Percentiles rank a stretch among this genome's conserved stretches.
phyloP scores from a whole-genome alignment of 345 rosid genomes.

The Populus alba region DNA sequence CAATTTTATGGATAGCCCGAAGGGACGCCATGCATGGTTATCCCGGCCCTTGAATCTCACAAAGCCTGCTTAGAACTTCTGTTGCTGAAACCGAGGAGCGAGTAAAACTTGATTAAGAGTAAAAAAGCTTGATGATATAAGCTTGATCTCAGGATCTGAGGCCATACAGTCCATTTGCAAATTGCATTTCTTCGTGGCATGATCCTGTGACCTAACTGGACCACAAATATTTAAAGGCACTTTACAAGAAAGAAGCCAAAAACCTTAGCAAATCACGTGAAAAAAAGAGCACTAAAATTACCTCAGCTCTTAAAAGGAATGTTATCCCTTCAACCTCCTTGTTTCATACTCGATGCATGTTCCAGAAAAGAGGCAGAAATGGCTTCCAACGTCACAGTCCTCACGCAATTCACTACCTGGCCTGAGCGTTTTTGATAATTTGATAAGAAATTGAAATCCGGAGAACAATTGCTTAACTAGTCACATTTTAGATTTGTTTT shows the following conservation, averaged over 20 bases:
- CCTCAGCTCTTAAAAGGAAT: not conserved
- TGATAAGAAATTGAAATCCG: too few relatives aligned
- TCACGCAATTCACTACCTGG: too few relatives aligned
- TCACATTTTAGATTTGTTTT: too few relatives aligned
- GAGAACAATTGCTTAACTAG: too few relatives aligned
- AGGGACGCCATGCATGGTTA: too few relatives aligned
- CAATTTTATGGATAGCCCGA: too few relatives aligned
- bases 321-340: not conserved
- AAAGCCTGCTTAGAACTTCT: too few relatives aligned
- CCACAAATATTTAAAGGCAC: not conserved
- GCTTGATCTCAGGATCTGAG: not conserved
- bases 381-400: conserved; percentile 16
- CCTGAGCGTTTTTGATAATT: too few relatives aligned
- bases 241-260: not conserved
- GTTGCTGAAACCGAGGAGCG: too few relatives aligned
- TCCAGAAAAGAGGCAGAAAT: not conserved
- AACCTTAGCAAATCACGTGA: conserved; percentile 13
- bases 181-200: not conserved
- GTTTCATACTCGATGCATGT: too few relatives aligned
- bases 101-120: too few relatives aligned
- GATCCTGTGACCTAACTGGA: not conserved
- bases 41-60: too few relatives aligned
- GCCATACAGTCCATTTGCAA: not conserved
- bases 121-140: not conserved
- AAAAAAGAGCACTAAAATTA: not conserved